phyloP scores from a whole-genome alignment of 352 stramenopile genomes.

The Lagenidium giganteum region DNA sequence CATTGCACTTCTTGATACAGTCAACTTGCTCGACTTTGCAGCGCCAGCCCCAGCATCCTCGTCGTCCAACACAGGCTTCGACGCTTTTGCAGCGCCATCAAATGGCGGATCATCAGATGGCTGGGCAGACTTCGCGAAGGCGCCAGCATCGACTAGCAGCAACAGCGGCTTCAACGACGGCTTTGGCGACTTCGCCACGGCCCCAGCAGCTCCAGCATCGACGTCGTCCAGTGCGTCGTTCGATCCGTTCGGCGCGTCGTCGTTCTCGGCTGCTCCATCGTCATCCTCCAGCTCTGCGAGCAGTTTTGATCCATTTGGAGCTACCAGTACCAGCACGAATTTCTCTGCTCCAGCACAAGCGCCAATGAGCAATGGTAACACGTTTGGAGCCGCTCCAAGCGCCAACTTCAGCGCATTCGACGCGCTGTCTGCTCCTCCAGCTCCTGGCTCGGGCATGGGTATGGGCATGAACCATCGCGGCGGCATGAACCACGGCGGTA shows the following conservation, averaged over 20 bases:
- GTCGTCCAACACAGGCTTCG: constrained; percentile 19
- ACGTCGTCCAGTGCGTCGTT: constrained; percentile 10
- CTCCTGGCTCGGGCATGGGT: constrained; percentile 6
- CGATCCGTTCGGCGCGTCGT: constrained; percentile 12
- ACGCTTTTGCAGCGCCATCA: constrained; percentile 30
- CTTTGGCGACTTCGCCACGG: constrained; percentile 35
- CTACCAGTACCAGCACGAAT: constrained; percentile 15
- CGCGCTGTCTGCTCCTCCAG: constrained; percentile 27
- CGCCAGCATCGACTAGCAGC: constrained; percentile 9
- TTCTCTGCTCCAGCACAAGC: constrained; percentile 6
- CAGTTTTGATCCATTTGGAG: constrained; percentile 32
- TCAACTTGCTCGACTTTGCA: constrained; percentile 61
- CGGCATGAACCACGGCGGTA: constrained; percentile 14
- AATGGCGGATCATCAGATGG: constrained; percentile 2
- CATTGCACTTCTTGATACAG: constrained; percentile 3
- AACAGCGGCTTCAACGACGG: constrained; percentile 22
- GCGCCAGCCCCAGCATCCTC: constrained; percentile 22
- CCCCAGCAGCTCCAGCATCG: constrained; percentile 2
- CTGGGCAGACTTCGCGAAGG: constrained; percentile 29
- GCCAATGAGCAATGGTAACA: constrained; percentile 7
- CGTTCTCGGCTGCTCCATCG: constrained; percentile 24
- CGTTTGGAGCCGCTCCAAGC: constrained; percentile 14
- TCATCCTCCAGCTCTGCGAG: constrained; percentile 11
- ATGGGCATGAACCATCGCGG: constrained; percentile 22
- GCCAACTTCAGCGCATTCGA: constrained; percentile 68